Percentiles rank a stretch among this genome's conserved stretches.
phyloP scores from a whole-genome alignment of 352 stramenopile genomes.

The Pythium oligandrum region DNA sequence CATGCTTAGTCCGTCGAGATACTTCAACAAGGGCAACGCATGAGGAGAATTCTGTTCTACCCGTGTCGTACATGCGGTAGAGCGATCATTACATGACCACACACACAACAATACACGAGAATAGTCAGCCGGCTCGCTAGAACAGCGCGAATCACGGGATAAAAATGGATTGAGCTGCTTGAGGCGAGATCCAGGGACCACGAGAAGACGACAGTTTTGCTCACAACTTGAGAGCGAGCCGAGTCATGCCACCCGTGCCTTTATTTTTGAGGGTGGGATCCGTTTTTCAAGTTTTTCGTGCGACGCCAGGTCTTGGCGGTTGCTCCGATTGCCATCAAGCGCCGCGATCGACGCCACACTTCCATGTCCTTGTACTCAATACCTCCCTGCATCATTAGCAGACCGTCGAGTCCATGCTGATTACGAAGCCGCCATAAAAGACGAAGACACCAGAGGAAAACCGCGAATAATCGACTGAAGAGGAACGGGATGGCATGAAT shows the following conservation, averaged over 20 bases:
- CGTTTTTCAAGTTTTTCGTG: not conserved
- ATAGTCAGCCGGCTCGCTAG: no score
- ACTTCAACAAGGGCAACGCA: no score
- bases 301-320: not conserved
- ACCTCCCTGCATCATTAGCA: slow-evolving; percentile 1
- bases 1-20: no score
- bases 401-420: not conserved
- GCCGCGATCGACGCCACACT: not conserved
- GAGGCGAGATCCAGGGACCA: not conserved
- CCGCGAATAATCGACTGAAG: slow-evolving; percentile 3
- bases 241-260: no score
- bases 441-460: slow-evolving; percentile 3
- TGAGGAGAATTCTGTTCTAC: no score
- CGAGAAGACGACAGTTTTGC: no score
- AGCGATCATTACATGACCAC: no score
- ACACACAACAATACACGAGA: no score
- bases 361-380: slow-evolving; percentile 4
- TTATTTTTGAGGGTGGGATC: not conserved
- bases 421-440: slow-evolving; percentile 1
- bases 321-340: not conserved
- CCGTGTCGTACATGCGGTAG: no score
- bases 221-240: no score
- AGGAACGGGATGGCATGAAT: slow-evolving; percentile 8
- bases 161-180: slow-evolving; percentile 6
- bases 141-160: no score